phyloP scores from a whole-genome alignment of 148 eudicot genomes.

The Arctostaphylos glauca region DNA sequence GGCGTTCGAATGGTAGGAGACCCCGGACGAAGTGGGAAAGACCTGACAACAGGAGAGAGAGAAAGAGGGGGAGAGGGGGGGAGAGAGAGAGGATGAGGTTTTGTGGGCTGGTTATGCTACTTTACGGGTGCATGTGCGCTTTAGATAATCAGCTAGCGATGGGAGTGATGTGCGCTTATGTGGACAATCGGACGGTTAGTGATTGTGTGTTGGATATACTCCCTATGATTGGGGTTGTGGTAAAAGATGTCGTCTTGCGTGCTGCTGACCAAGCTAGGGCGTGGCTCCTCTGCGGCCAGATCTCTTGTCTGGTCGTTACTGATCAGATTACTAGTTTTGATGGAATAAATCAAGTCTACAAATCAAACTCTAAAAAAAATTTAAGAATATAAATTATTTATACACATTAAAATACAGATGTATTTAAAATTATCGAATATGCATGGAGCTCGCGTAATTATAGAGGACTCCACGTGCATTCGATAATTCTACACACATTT shows the following conservation, averaged over 20 bases:
- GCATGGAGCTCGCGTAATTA: too few relatives aligned
- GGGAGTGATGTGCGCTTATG: not conserved
- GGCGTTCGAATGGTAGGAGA: not conserved
- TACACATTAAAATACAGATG: too few relatives aligned
- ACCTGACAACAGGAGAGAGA: constrained; percentile 6
- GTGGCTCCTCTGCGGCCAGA: not conserved
- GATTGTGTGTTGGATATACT: not conserved
- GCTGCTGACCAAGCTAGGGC: not conserved
- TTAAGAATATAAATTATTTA: too few relatives aligned
- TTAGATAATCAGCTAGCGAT: not conserved
- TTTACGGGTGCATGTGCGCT: not conserved
- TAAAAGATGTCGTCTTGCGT: too few relatives aligned
- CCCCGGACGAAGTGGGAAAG: constrained; percentile 2
- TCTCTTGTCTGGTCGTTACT: too few relatives aligned
- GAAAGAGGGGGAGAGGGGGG: not conserved
- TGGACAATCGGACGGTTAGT: constrained; percentile 2
- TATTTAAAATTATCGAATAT: too few relatives aligned
- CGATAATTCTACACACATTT: too few relatives aligned
- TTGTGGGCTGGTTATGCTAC: not conserved
- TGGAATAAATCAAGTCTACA: too few relatives aligned
- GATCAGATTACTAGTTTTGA: too few relatives aligned
- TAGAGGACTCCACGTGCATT: too few relatives aligned
- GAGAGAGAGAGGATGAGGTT: not conserved
- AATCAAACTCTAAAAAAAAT: too few relatives aligned
- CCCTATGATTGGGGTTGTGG: too few relatives aligned